Evolutionary conservation across 1,139 yeast genomes (phyloP), one percentile per base, ranked within the genome.

Genomic region (Maudiozyma humilis): DNA sequence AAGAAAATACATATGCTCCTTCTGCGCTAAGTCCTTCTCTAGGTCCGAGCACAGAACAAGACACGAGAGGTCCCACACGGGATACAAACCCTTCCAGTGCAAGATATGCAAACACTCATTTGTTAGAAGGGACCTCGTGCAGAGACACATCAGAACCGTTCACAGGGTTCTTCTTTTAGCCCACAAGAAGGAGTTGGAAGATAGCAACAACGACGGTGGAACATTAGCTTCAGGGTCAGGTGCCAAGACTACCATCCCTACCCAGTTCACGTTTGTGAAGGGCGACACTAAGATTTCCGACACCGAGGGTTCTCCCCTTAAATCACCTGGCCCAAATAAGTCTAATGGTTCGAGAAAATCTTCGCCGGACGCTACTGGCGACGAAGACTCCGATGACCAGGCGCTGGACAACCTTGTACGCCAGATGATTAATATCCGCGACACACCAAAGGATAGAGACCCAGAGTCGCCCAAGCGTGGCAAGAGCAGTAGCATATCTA

Each of bases 51-150:
- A 85, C 61, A 78, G 83, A 57, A 78, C 82, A 45, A 75, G 95
- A 41, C 95, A 85, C 57, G 94, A 85, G 59, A 67, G 93, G 32
- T 81, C 89, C 2, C 95, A 85, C 57, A 83, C 91, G 18, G 84
- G 84, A 55, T 88, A 82, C 53, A 80, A 85, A 51, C 93, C 93
- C 0, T 84, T 82, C 64, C 82, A 79, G 51, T 84, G 94, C 54
- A 69, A 76, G 35, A 73, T 78, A 41, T 84, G 93, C 56, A 73
- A 81, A 2, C 75, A 82, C 37, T 77, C 83, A 2, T 84, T 84
- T 68, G 94, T 84, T 0, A 68, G 94, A 52, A 65, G 91, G 54
- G 94, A 84, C 57, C 66, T 84, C 44, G 68, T 84, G 37, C 84
- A 83, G 54, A 69, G 94, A 42, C 94, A 84, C 59, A 78, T 85